phyloP scores from a whole-genome alignment of 768 basidiomycete genomes.

The Hypholoma fasciculare region DNA sequence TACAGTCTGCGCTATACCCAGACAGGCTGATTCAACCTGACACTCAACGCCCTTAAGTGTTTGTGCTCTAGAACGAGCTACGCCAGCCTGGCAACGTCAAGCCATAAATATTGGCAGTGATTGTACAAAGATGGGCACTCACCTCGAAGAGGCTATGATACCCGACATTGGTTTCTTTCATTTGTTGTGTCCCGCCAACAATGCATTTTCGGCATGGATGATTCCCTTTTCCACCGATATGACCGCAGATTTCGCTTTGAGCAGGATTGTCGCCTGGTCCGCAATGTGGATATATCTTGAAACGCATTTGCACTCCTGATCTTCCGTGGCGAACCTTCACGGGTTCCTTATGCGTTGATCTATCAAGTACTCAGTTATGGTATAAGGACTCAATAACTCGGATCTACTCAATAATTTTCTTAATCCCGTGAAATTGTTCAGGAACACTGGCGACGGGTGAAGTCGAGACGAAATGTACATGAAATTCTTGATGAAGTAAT shows the following conservation, averaged over 20 bases:
- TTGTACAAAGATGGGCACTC: background rate
- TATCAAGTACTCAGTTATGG: background rate
- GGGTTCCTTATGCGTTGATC: constrained; percentile 6
- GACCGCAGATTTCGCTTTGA: constrained; percentile 31
- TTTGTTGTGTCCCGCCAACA: constrained; percentile 25
- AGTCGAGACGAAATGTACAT: constrained; percentile 18
- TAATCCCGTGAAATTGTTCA: constrained; percentile 29
- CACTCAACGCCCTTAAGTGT: background rate
- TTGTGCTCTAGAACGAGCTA: background rate
- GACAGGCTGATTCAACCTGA: background rate
- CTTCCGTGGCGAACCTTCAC: background rate
- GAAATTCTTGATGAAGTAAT: constrained; percentile 31
- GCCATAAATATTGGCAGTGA: background rate
- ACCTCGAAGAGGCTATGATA: constrained; percentile 26
- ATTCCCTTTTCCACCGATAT: constrained; percentile 36
- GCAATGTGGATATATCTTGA: constrained; percentile 6
- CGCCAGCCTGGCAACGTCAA: background rate
- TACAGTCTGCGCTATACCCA: background rate
- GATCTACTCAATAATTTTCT: constrained; percentile 18
- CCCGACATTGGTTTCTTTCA: constrained; percentile 27
- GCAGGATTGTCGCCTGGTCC: constrained; percentile 32
- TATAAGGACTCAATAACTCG: background rate
- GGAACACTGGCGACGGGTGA: constrained; percentile 25
- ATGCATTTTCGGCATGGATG: constrained; percentile 32
- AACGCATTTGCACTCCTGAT: background rate